Conservation (phyloP, 768 basidiomycete genomes). For the Clavulina sp. region DNA sequence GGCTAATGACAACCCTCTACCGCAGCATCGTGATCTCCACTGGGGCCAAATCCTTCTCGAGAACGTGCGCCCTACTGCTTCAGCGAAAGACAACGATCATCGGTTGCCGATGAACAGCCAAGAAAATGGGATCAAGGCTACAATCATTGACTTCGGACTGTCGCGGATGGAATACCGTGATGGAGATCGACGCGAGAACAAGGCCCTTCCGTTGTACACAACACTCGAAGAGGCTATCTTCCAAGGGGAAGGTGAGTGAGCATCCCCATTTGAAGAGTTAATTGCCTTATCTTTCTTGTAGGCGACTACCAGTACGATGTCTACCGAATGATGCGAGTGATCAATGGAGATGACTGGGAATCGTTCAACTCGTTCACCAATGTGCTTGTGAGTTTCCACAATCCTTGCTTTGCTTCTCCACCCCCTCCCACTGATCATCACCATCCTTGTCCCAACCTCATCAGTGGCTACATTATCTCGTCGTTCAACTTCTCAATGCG, state of each 20-base stretch:
- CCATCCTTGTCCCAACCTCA: neutral
- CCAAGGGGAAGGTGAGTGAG: constrained; percentile 59
- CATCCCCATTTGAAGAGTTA: neutral
- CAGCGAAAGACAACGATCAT: neutral
- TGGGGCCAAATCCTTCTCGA: constrained; percentile 91
- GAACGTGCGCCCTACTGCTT: neutral
- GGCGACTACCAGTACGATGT: constrained; percentile 91
- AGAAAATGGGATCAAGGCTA: constrained; percentile 51
- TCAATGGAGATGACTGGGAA: constrained; percentile 50
- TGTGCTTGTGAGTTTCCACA: constrained; percentile 43
- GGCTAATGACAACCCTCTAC: neutral
- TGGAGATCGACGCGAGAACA: neutral
- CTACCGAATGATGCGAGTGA: constrained; percentile 69
- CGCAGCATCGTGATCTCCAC: constrained; percentile 94
- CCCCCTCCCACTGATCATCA: neutral
- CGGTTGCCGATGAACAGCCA: constrained; percentile 45
- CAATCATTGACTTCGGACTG: constrained; percentile 87
- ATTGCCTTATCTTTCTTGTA: constrained; percentile 15
- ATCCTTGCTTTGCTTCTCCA: neutral
- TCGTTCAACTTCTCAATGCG: constrained; percentile 16
- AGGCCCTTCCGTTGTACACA: constrained; percentile 47
- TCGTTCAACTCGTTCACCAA: constrained; percentile 70
- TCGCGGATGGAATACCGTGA: constrained; percentile 46
- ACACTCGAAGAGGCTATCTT: constrained; percentile 80
- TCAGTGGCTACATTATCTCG: constrained; percentile 26